Base-by-base conservation (phyloP, 495 filamentous ascomycete species). In the Daldinia decipiens region DNA sequence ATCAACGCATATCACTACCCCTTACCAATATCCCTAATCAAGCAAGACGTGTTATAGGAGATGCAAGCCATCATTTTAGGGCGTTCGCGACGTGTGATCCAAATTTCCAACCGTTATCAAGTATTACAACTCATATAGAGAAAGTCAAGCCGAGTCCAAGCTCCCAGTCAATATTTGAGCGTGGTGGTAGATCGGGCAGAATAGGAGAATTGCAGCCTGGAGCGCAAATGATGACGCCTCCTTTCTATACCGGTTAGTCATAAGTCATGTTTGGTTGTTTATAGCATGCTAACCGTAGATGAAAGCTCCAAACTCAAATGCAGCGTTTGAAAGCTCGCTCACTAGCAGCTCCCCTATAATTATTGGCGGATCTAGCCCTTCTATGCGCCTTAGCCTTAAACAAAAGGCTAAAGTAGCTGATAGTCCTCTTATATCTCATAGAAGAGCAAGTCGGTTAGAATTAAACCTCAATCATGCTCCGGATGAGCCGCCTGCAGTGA, bases 331-430 rank as follows among this genome's bases (percentile, higher is more conserved):
- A 5, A 70, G 60, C 7, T 51, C 69, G 5, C 43, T 68, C 6
- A 55, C 55, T 24, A 74, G 73, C 45, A 82, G 80, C 43, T 79
- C 82, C n/a, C 74, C 82, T 5, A 68, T 69, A 3, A 58, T 64
- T 52, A 38, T 60, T 50, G 74, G 72, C 21, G 52, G 52, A 17
- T 83, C 81, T 12, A 83, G 82, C 63, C 82, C 82, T 32, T 79
- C 82, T 38, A 36, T 74, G 3, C 76, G 78, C 56, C 67, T 80
- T 21, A 79, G 62, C 31, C 74, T 79, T 43, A 75, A 76, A 31
- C 68, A 73, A 50, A 64, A 65, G 26, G 52, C 67, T 0, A 62
- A 78, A 51, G 36, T 21, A 5, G 36, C 32, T 7, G 38, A 65
- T 3, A 63, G 40, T 19, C 59, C 67, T 58, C 56, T 62, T 13